These are phyloP conservation scores for Thermochaetoides thermophila DNA, from an alignment of 495 filamentous ascomycete species.

Conservation along the genomic window DNA sequence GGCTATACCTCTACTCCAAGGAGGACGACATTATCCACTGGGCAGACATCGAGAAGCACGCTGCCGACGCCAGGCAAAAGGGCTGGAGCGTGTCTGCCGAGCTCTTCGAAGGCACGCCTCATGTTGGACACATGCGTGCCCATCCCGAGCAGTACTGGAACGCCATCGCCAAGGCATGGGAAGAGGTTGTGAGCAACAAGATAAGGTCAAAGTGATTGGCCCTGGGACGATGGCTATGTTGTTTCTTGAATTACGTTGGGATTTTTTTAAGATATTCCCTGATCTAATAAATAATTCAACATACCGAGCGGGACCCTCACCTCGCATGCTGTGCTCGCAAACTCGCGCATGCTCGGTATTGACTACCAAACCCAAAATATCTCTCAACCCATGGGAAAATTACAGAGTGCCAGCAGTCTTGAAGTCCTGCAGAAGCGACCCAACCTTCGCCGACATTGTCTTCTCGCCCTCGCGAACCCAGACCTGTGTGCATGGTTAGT, in stretches of 20 bases:
- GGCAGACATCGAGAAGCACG: conserved; percentile 37
- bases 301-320: too few species aligned
- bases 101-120: conserved; percentile 37
- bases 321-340: too few species aligned
- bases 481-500: too few species aligned
- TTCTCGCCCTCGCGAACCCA: conserved; percentile 92
- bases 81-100: conserved; percentile 30
- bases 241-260: too few species aligned
- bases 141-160: conserved; percentile 40
- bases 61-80: conserved; percentile 23
- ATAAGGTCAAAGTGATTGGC: background rate
- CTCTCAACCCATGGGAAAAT: conserved; percentile 9
- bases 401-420: conserved; percentile 77
- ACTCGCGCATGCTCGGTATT: too few species aligned
- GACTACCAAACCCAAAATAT: background rate
- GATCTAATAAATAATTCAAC: too few species aligned
- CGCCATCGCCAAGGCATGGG: conserved; percentile 31
- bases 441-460: conserved; percentile 75
- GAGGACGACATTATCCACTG: conserved; percentile 40
- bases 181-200: conserved; percentile 4
- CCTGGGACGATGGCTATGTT: too few species aligned
- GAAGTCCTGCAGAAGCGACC: conserved; percentile 78
- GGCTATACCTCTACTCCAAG: conserved; percentile 39
- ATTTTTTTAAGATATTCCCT: too few species aligned
- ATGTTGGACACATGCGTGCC: conserved; percentile 40